Evolutionary conservation across 2,329 filamentous ascomycete species (phyloP), one percentile per base, ranked within the genome.

Genomic region (Talaromyces rugulosus): DNA sequence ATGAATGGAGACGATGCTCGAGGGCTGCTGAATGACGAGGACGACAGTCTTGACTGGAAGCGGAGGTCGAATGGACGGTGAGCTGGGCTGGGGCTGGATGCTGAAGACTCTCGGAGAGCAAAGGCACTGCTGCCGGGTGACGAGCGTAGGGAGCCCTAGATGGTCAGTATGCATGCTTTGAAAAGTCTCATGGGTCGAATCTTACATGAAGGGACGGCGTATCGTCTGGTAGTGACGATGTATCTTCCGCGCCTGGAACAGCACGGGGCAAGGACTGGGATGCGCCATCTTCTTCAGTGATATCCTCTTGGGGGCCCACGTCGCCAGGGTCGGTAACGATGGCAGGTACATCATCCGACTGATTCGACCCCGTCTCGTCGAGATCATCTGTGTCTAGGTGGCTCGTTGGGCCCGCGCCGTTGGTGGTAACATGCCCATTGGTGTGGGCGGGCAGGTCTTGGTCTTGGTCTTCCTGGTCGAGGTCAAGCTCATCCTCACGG

Each of bases 21-120:
- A 34, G 90, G 87, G 30, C 87, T 87, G 14, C 76, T 75, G 2
- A 81, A 74, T 9, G 83, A 81, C 4, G 84, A 85, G 14, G 89
- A 86, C 9, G 88, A 87, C 63, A 97, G 86, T 55, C 93, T 88
- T 16, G 94, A 94, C 73, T 96, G 92, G 77, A 99, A 99, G 61
- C 95, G 88, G 66, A 92, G 87, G 73, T 99, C 95, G 75, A 99
- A 99, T 4, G 95, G 94, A 71, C 94, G 87, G 69, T 97, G 89
- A 16, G 91, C 92, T 23, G 90, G 90, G 16, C 89, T 91, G 14
- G 91, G 88, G 68, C 89, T 92, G 66, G 89, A 77, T 64, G 86
- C 83, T 23, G 89, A 83, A 16, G 89, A 88, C 67, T 86, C 87
- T 63, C 88, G 81, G 40, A 89, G 88, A 4, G 88, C 87, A 31